phyloP scores from a whole-genome alignment of 495 filamentous ascomycete species.

The Neurospora pannonica region DNA sequence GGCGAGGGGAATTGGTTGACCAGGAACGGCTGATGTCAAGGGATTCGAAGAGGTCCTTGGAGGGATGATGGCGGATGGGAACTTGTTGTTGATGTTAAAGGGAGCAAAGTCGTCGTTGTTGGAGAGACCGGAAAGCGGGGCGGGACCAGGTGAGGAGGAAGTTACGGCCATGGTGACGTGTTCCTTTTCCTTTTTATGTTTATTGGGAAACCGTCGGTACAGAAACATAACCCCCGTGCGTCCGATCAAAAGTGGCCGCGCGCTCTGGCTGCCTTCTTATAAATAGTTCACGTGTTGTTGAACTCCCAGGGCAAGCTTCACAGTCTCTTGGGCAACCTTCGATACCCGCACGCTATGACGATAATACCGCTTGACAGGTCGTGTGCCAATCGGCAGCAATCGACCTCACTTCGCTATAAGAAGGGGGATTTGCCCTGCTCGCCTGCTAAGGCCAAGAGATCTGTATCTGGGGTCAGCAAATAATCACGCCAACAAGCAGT shows the following conservation, averaged over 20 bases:
- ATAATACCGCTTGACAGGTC: neutral
- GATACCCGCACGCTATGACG: neutral
- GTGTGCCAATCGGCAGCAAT: neutral
- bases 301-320: neutral
- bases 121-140: neutral
- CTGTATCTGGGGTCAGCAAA: neutral
- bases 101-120: neutral
- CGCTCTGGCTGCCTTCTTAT: neutral
- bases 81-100: constrained; percentile 21
- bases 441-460: neutral
- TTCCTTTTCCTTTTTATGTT: constrained; percentile 10
- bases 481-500: neutral
- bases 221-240: constrained; percentile 12
- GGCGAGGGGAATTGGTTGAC: constrained; percentile 7
- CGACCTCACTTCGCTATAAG: neutral
- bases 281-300: neutral
- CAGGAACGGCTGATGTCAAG: constrained; percentile 11
- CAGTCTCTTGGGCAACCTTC: neutral
- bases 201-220: constrained; percentile 8
- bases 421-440: neutral
- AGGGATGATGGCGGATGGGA: constrained; percentile 65
- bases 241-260: neutral
- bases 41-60: constrained; percentile 59
- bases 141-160: constrained; percentile 4
- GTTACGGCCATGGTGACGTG: constrained; percentile 18